These are phyloP conservation scores for Camellia lanceoleosa DNA, from an alignment of 148 eudicot genomes.

Conservation along the genomic window DNA sequence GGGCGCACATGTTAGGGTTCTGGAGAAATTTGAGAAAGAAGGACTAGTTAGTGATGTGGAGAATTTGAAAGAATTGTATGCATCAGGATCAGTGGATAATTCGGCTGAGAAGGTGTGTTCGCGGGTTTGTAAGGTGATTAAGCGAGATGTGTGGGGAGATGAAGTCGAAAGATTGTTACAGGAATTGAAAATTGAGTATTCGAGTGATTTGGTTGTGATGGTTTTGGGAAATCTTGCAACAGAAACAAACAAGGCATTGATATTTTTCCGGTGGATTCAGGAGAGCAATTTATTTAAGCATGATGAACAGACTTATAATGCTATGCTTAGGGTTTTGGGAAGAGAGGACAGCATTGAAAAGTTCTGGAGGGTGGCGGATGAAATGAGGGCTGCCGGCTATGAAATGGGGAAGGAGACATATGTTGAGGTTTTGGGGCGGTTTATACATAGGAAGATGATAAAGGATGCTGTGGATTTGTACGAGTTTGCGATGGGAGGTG, in stretches of 20 bases:
- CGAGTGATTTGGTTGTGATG: constrained; percentile 47
- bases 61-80: constrained; percentile 52
- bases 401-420: constrained; percentile 50
- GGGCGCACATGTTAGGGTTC: constrained; percentile 39
- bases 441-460: constrained; percentile 50
- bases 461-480: constrained; percentile 70
- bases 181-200: constrained; percentile 34
- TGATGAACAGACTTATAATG: constrained; percentile 54
- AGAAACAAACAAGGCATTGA: constrained; percentile 58
- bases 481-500: constrained; percentile 55
- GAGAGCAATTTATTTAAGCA: constrained; percentile 64
- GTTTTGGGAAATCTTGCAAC: constrained; percentile 52
- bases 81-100: constrained; percentile 26
- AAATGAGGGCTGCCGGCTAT: constrained; percentile 58
- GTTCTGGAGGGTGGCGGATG: constrained; percentile 64
- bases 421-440: constrained; percentile 38
- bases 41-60: constrained; percentile 49
- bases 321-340: constrained; percentile 47
- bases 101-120: constrained; percentile 26
- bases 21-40: constrained; percentile 52
- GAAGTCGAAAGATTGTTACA: constrained; percentile 54
- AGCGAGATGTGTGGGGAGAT: constrained; percentile 58
- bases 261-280: constrained; percentile 75
- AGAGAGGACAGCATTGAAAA: constrained; percentile 60
- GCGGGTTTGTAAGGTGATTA: constrained; percentile 44